Evolutionary conservation across 2,329 filamentous ascomycete genomes (phyloP), one percentile per base, ranked within the genome.

Genomic region (Teratosphaeria epicoccoides): DNA sequence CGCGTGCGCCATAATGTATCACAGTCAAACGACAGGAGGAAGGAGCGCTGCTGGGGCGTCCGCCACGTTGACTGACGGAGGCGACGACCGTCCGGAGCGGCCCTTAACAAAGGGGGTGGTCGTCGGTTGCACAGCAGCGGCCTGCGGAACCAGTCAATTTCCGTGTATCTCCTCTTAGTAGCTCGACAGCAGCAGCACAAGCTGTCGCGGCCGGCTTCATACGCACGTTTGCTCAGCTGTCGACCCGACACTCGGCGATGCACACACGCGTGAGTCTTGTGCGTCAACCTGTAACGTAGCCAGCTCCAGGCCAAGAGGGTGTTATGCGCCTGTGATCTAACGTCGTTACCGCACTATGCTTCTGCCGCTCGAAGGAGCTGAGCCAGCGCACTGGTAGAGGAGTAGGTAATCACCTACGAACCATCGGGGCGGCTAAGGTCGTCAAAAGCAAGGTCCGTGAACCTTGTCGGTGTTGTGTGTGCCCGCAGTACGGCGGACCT

Each of bases 51-150:
- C 33, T 40, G 6, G 14, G n/a, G 33, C n/a, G 14, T 40, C 33
- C 33, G 33, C 28, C 28, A 29, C 33, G n/a, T 40, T 40, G 33
- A 40, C 33, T 28, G 33, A 40, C 33, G 33, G 33, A 40, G 33
- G 33, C 33, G n/a, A 40, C n/a, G 5, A 17, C 33, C 33, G 33
- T 40, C 20, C 33, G 33, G 33, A 40, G 33, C 33, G 33, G 33
- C 33, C 33, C 20, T 40, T 17, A 40, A 40, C 33, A 40, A n/a
- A 40, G 33, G 47, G 47, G 12, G 28, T 24, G 29, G 47, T 33
- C 7, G 47, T 49, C 47, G 20, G 48, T 50, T 17, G 40, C 40
- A 50, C 48, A 50, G 45, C 48, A 50, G 26, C 14, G 48, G 24
- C 23, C 33, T 40, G 40, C 23, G 17, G 48, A 24, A 44, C 24